A percentile compares a stretch with the other conserved stretches of the same genome.
phyloP scores from a whole-genome alignment of 768 basidiomycete species.

The Dacryopinax primogenitus region DNA sequence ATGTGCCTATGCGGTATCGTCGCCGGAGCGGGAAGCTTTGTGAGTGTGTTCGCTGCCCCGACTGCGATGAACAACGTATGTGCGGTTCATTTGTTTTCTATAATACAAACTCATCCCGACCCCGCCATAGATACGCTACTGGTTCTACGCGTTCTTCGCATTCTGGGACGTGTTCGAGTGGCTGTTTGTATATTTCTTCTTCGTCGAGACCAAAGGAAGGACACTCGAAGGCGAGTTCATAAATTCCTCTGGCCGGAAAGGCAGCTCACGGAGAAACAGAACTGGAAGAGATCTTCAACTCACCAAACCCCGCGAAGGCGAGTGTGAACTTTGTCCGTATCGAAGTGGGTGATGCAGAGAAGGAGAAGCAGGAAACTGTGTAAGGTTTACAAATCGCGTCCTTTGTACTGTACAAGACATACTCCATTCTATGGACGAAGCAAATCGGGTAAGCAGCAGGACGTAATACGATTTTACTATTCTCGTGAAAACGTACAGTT shows the following conservation, averaged over 20 bases:
- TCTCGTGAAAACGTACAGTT: too few relatives aligned
- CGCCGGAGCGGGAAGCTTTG: conserved; percentile 42
- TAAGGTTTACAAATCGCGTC: too few relatives aligned
- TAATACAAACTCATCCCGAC: neutral
- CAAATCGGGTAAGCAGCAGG: too few relatives aligned
- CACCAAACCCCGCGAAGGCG: conserved; percentile 3
- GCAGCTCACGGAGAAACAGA: conserved; percentile 9
- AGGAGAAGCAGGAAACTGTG: neutral
- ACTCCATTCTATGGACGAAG: too few relatives aligned
- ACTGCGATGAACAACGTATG: conserved; percentile 44
- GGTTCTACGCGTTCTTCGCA: conserved; percentile 18
- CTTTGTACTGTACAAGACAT: too few relatives aligned
- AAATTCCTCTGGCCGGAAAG: neutral
- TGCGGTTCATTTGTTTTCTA: neutral
- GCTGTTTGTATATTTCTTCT: conserved; percentile 21
- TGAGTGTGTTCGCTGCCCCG: conserved; percentile 55
- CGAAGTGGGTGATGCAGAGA: neutral
- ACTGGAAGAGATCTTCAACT: conserved; percentile 27
- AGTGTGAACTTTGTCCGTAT: neutral
- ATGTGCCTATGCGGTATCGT: conserved; percentile 50
- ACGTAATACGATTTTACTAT: too few relatives aligned
- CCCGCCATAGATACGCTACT: neutral
- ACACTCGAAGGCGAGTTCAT: conserved; percentile 21
- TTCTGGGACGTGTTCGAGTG: conserved; percentile 22
- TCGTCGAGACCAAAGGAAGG: conserved; percentile 22